These are phyloP conservation scores for Cyberlindnera lachancei DNA, from an alignment of 805 yeast species.

Conservation along the genomic window DNA sequence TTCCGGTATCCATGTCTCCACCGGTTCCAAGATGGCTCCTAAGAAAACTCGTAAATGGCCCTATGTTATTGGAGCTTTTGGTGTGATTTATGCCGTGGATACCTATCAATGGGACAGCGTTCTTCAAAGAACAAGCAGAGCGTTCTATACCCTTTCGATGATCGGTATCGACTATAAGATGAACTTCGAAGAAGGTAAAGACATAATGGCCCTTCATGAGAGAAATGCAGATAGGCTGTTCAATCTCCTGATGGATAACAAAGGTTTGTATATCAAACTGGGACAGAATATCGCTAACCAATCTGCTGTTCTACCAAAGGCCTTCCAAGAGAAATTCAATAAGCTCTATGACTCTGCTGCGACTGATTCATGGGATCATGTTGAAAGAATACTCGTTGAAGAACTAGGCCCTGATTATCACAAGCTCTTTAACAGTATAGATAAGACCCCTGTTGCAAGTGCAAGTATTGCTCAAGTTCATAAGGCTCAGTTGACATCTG, in stretches of 20 bases:
- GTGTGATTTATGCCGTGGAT: slow-evolving; percentile 24
- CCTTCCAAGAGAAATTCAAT: slow-evolving; percentile 50
- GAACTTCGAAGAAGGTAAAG: slow-evolving; percentile 37
- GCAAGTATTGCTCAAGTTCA: slow-evolving; percentile 75
- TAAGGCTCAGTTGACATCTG: slow-evolving; percentile 37
- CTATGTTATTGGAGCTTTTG: too few species aligned
- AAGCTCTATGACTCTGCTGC: slow-evolving; percentile 66
- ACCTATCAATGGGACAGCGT: slow-evolving; percentile 39
- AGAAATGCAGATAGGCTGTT: slow-evolving; percentile 45
- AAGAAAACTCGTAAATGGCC: too few species aligned
- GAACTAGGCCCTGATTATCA: slow-evolving; percentile 38
- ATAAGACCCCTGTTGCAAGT: slow-evolving; percentile 58
- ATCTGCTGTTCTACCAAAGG: slow-evolving; percentile 57
- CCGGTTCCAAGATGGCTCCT: too few species aligned
- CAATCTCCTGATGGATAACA: slow-evolving; percentile 37
- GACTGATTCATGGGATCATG: slow-evolving; percentile 40
- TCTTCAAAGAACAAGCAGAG: slow-evolving; percentile 41
- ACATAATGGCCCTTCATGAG: slow-evolving; percentile 51
- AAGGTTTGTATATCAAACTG: slow-evolving; percentile 63
- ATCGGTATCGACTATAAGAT: slow-evolving; percentile 58
- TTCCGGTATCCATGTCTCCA: neutral
- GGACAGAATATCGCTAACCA: slow-evolving; percentile 81
- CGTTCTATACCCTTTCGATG: slow-evolving; percentile 37
- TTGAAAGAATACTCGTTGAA: slow-evolving; percentile 32
- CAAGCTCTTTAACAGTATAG: slow-evolving; percentile 35